phyloP scores from a whole-genome alignment of 2,329 filamentous ascomycete genomes.

The Ophiosphaerella herpotricha region DNA sequence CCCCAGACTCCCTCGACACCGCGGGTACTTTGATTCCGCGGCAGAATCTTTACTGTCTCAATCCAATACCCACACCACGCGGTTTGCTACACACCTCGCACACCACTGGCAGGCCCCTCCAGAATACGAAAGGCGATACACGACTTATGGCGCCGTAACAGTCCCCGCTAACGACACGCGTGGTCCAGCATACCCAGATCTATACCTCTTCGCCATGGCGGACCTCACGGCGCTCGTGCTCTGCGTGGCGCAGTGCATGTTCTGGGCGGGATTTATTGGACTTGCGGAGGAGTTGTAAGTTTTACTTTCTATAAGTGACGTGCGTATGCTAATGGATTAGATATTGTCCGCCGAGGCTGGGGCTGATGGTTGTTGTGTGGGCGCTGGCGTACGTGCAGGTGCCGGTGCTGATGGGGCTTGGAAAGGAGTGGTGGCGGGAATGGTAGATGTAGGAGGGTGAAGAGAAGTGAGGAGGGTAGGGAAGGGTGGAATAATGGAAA shows the following conservation, averaged over 20 bases:
- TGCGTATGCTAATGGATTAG: slow-evolving; percentile 23
- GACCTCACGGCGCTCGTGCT: slow-evolving; percentile 6
- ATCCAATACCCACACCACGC: too few relatives aligned
- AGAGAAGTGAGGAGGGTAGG: too few relatives aligned
- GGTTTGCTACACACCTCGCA: too few relatives aligned
- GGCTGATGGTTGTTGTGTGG: not conserved
- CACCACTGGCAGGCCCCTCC: too few relatives aligned
- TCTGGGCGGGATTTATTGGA: slow-evolving; percentile 35
- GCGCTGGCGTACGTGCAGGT: too few relatives aligned
- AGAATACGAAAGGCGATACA: too few relatives aligned
- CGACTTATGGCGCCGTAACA: slow-evolving; percentile 16
- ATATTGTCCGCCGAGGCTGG: slow-evolving; percentile 35
- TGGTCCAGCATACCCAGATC: not conserved
- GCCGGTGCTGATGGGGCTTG: too few relatives aligned
- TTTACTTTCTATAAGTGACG: slow-evolving; percentile 1
- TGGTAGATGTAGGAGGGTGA: too few relatives aligned
- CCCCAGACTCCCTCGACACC: not conserved
- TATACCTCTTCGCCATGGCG: not conserved
- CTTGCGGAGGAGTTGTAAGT: slow-evolving; percentile 32
- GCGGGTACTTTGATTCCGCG: not conserved
- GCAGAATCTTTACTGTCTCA: too few relatives aligned
- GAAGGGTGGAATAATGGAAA: too few relatives aligned
- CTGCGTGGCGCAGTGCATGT: slow-evolving; percentile 36
- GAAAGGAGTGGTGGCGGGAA: too few relatives aligned
- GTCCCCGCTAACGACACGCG: not conserved